Percentiles rank a stretch among this genome's conserved stretches.
phyloP scores from a whole-genome alignment of 768 basidiomycete species.

The Suillus subaureus region DNA sequence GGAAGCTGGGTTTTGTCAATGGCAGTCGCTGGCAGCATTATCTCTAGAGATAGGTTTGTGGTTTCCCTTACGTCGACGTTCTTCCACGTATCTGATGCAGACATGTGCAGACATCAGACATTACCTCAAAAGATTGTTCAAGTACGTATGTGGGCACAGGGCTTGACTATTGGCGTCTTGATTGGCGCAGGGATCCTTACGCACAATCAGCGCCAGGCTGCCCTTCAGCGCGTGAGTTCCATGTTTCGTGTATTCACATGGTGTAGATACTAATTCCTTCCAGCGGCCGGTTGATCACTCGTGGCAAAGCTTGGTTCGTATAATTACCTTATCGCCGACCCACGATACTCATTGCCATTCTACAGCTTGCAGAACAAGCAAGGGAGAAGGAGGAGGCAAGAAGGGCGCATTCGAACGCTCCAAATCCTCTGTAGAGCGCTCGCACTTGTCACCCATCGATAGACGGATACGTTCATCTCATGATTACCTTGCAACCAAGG shows the following conservation, averaged over 20 bases:
- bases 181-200: slow-evolving; percentile 72
- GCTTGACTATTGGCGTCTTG: slow-evolving; percentile 74
- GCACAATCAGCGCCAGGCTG: slow-evolving; percentile 46
- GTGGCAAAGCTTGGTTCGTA: slow-evolving; percentile 30
- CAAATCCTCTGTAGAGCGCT: slow-evolving; percentile 4
- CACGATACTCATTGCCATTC: background rate
- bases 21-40: slow-evolving; percentile 61
- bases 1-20: slow-evolving; percentile 76
- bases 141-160: slow-evolving; percentile 90
- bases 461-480: background rate
- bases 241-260: background rate
- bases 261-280: background rate
- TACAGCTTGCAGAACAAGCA: slow-evolving; percentile 31
- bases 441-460: background rate
- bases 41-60: slow-evolving; percentile 65
- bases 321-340: background rate
- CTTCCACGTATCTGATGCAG: slow-evolving; percentile 1
- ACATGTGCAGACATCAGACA: slow-evolving; percentile 41
- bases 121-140: slow-evolving; percentile 66
- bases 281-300: slow-evolving; percentile 30
- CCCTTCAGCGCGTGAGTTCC: slow-evolving; percentile 25
- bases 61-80: background rate
- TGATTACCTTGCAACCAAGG: background rate
- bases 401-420: slow-evolving; percentile 12
- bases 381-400: slow-evolving; percentile 23